These are phyloP conservation scores for Alopecurus myosuroides DNA, from an alignment of 176 grass and related monocot species.

Conservation along the genomic window DNA sequence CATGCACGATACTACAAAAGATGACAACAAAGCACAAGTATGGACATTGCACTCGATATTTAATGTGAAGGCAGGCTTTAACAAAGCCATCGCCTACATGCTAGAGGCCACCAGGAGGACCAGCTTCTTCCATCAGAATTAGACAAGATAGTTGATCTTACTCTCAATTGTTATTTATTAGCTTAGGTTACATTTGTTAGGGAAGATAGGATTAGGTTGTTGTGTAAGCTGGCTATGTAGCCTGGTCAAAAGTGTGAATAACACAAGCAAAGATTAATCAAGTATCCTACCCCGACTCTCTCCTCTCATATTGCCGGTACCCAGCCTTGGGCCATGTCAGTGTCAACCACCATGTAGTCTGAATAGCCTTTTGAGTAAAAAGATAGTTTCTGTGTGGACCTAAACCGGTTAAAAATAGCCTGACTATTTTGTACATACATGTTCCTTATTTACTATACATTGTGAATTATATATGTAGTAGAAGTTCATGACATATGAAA, in stretches of 20 bases:
- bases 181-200: not conserved
- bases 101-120: not conserved
- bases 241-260: not conserved
- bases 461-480: too few species aligned
- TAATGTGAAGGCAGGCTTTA: not conserved
- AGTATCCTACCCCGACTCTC: not conserved
- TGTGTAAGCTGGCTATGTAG: not conserved
- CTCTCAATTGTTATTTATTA: not conserved
- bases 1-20: not conserved
- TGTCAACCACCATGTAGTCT: too few species aligned
- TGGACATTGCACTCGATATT: not conserved
- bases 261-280: not conserved
- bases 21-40: not conserved
- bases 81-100: not conserved
- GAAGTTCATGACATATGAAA: too few species aligned
- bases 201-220: slow-evolving; percentile 3
- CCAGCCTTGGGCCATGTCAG: not conserved
- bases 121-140: not conserved
- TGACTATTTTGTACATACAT: too few species aligned
- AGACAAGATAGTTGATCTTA: not conserved
- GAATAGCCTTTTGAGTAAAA: too few species aligned
- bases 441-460: too few species aligned
- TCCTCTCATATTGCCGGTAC: not conserved
- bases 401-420: too few species aligned
- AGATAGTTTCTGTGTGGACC: too few species aligned